A percentile compares a stretch with the other conserved stretches of the same genome.
Conservation (phyloP, 148 eudicot species). For the Silene latifolia region DNA sequence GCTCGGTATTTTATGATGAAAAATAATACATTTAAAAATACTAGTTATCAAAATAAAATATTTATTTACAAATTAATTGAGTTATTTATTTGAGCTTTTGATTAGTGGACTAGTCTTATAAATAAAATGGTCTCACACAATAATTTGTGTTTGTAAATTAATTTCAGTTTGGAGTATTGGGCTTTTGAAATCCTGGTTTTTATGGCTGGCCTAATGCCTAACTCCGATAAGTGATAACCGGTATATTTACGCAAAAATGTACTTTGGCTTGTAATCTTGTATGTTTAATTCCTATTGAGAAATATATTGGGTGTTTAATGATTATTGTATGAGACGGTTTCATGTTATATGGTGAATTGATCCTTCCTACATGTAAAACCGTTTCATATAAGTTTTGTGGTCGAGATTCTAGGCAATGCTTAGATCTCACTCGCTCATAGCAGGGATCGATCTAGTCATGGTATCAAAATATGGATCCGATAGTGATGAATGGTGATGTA, state of each 20-base stretch:
- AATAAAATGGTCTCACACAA: too few relatives aligned
- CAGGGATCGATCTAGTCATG: too few relatives aligned
- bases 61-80: too few relatives aligned
- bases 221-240: conserved; percentile 40
- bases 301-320: background rate
- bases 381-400: background rate
- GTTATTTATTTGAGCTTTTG: too few relatives aligned
- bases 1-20: too few relatives aligned
- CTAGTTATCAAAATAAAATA: too few relatives aligned
- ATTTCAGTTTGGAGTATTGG: conserved; percentile 78
- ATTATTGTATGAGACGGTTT: background rate
- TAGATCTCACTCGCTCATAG: background rate
- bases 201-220: conserved; percentile 74
- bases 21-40: too few relatives aligned
- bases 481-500: too few relatives aligned
- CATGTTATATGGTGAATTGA: too few relatives aligned
- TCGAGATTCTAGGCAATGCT: background rate
- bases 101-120: too few relatives aligned
- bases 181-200: conserved; percentile 84
- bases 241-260: background rate
- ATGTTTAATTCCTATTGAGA: background rate
- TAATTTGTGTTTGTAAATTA: too few relatives aligned
- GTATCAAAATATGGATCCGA: too few relatives aligned
- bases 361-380: background rate
- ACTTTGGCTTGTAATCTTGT: background rate